Evolutionary conservation across 1,284 basidiomycete species (phyloP).

Genomic region (Apiotrichum sp.): DNA sequence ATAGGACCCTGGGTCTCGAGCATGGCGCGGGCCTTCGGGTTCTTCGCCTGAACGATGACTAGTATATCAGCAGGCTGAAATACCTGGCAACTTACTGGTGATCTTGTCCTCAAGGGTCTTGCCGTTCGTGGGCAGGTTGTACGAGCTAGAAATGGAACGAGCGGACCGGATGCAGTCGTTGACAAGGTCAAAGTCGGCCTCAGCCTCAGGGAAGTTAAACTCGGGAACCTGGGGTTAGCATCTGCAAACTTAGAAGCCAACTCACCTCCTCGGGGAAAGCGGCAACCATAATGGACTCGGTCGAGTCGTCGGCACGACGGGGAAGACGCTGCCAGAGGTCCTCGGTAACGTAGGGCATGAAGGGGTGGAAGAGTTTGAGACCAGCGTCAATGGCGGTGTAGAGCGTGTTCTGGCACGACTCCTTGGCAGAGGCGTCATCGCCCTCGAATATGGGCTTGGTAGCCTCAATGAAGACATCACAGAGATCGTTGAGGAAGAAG

Average conservation of each 20-base stretch:
- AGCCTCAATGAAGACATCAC: conserved; percentile 97
- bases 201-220: conserved; percentile 67
- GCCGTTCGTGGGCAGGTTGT: conserved; percentile 77
- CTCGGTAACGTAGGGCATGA: conserved; percentile 99
- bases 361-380: conserved; percentile 84
- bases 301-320: conserved; percentile 70
- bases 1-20: conserved; percentile 68
- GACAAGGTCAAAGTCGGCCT: conserved; percentile 78
- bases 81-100: conserved; percentile 39
- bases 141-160: conserved; percentile 82
- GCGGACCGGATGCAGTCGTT: conserved; percentile 73
- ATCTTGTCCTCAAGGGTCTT: conserved; percentile 48
- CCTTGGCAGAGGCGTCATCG: conserved; percentile 56
- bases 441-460: conserved; percentile 95
- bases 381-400: conserved; percentile 93
- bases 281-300: conserved; percentile 83
- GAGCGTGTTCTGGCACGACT: conserved; percentile 89
- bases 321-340: conserved; percentile 97
- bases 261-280: conserved; percentile 61
- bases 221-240: conserved; percentile 26
- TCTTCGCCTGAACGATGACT: conserved; percentile 72
- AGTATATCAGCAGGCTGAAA: too few species aligned
- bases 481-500: conserved; percentile 98
- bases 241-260: neutral
- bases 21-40: conserved; percentile 58